phyloP scores from a whole-genome alignment of 2,329 filamentous ascomycete genomes.

The Fusarium nelsonii region DNA sequence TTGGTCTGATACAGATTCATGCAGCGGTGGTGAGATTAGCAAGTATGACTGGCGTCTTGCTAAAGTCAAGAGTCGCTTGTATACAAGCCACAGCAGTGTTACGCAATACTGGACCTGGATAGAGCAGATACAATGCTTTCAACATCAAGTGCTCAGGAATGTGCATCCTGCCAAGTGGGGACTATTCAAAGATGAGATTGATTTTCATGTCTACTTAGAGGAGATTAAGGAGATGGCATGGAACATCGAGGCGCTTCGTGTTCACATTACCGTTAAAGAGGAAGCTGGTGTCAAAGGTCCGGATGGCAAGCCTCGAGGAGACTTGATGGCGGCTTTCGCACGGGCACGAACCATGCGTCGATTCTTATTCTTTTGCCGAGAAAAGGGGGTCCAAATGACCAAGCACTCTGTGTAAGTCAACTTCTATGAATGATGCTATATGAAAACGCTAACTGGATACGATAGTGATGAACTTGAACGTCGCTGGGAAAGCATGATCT shows the following conservation, averaged over 20 bases:
- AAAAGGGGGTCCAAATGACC: conserved; percentile 57
- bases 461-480: conserved; percentile 53
- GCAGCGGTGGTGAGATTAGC: conserved; percentile 59
- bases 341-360: conserved; percentile 65
- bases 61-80: conserved; percentile 63
- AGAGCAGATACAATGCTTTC: conserved; percentile 56
- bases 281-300: conserved; percentile 44
- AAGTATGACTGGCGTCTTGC: conserved; percentile 64
- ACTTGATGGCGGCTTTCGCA: conserved; percentile 66
- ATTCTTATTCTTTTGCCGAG: conserved; percentile 62
- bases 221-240: conserved; percentile 63
- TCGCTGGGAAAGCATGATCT: conserved; percentile 54
- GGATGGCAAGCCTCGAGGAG: conserved; percentile 56
- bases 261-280: conserved; percentile 57
- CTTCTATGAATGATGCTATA: conserved; percentile 3
- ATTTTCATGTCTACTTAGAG: conserved; percentile 62
- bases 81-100: conserved; percentile 61
- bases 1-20: conserved; percentile 67
- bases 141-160: conserved; percentile 67
- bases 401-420: conserved; percentile 57
- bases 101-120: conserved; percentile 70
- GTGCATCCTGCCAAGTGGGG: conserved; percentile 61
- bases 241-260: conserved; percentile 57
- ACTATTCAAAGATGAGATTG: conserved; percentile 62
- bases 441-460: conserved; percentile 32